Conservation (phyloP, 805 yeast species). For the Dipodascopsis tothii region DNA sequence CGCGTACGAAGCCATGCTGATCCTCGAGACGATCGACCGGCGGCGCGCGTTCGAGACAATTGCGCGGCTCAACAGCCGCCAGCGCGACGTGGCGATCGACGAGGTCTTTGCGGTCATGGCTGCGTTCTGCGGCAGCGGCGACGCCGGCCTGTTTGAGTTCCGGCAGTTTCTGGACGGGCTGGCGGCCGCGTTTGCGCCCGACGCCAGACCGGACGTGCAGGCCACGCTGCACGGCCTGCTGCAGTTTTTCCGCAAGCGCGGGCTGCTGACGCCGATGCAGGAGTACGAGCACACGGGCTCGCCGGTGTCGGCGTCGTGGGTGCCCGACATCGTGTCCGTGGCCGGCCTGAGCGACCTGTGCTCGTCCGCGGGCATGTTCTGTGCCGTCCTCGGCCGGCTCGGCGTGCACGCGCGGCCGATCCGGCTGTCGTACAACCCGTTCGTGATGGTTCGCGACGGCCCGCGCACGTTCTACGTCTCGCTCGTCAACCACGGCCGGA, state of each 20-base stretch:
- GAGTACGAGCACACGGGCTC: background rate
- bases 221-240: no score
- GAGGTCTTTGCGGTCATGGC: background rate
- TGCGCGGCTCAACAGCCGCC: background rate
- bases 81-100: background rate
- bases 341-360: background rate
- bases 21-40: background rate
- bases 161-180: background rate
- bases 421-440: background rate
- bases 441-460: background rate
- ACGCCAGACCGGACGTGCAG: no score
- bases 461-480: background rate
- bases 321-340: background rate
- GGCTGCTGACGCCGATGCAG: background rate
- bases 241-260: background rate
- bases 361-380: background rate
- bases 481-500: background rate
- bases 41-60: background rate
- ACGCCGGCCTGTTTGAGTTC: background rate
- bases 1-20: background rate
- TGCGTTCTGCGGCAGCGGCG: background rate
- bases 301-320: background rate
- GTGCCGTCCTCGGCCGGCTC: background rate
- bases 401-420: background rate
- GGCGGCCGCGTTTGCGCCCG: background rate